Base-by-base conservation (phyloP, 768 basidiomycete species). In the Lentinula detonsa region DNA sequence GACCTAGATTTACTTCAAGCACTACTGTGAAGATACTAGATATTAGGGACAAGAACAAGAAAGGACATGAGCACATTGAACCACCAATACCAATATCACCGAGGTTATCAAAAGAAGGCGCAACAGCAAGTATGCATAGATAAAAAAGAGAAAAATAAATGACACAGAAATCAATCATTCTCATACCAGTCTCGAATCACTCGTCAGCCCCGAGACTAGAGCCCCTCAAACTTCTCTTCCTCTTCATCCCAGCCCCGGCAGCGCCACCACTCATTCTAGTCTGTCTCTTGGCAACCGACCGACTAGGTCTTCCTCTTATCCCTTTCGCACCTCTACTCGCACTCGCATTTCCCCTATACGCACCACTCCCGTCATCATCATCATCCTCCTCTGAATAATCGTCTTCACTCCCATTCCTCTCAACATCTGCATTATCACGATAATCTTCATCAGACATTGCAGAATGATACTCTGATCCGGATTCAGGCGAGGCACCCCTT, bases 361-460 rank as follows among this genome's bases (percentile, higher is more conserved):
- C 42, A 18, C 57, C 48, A 46, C 57, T 50, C 23, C 40, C 42
- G 21, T 59, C 57, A 35, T 58, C 57, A 48, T 59, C 57, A 10
- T 59, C 57, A 4, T 39, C 57, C 15, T 59, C 45, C 4, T 15
- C 31, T 8, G 16, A 21, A 16, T 59, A 34, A 9, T 35, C 43
- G 39, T 59, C 57, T n/a, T 7, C 57, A 23, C 46, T 49, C 33
- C 18, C 31, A 37, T 28, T 34, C 21, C 40, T 40, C 6, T 21
- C 21, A 4, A 9, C 11, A 37, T 57, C 21, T 4, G 4, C 40
- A 35, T 57, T 40, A 4, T 8, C 42, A 21, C 37, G 37, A n/a
- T 31, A 15, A 6, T 18, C 56, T 28, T 34, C 42, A 31, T 46
- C 43, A 23, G 57, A 58, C 31, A 46, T 3, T 21, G 37, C 37